Evolutionary conservation across 371 early-diverging fungal genomes (phyloP).

Genomic region (Zychaea mexicana): DNA sequence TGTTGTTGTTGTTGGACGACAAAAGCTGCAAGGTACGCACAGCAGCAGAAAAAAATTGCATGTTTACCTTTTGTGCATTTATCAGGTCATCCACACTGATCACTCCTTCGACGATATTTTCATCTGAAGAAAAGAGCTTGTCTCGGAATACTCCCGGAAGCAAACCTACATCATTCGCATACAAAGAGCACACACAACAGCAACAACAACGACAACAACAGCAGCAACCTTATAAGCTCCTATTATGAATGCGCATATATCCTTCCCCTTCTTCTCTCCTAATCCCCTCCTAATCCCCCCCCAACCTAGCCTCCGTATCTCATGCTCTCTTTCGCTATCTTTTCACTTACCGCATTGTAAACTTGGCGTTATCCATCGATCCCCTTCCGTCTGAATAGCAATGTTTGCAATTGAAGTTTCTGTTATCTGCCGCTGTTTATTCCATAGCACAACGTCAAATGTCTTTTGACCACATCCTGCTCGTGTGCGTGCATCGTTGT

Average conservation of each 20-base stretch:
- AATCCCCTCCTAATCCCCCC: neutral
- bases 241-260: too few relatives aligned
- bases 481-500: constrained; percentile 51
- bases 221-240: too few relatives aligned
- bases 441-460: constrained; percentile 63
- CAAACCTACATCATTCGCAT: constrained; percentile 38
- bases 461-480: constrained; percentile 27
- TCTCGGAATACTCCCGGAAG: constrained; percentile 56
- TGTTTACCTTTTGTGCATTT: constrained; percentile 40
- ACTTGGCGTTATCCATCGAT: constrained; percentile 52
- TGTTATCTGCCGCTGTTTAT: constrained; percentile 49
- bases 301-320: neutral
- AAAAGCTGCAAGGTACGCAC: too few relatives aligned
- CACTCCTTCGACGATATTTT: constrained; percentile 31
- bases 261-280: too few relatives aligned
- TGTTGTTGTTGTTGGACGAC: too few relatives aligned
- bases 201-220: too few relatives aligned
- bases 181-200: too few relatives aligned
- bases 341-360: constrained; percentile 39
- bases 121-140: constrained; percentile 29
- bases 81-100: constrained; percentile 49
- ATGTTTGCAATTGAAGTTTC: constrained; percentile 67
- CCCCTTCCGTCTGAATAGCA: constrained; percentile 37
- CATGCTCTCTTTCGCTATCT: neutral
- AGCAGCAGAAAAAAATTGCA: too few relatives aligned